Evolutionary conservation across 2,329 filamentous ascomycete genomes (phyloP).

Genomic region (Boeremia lycopersici): DNA sequence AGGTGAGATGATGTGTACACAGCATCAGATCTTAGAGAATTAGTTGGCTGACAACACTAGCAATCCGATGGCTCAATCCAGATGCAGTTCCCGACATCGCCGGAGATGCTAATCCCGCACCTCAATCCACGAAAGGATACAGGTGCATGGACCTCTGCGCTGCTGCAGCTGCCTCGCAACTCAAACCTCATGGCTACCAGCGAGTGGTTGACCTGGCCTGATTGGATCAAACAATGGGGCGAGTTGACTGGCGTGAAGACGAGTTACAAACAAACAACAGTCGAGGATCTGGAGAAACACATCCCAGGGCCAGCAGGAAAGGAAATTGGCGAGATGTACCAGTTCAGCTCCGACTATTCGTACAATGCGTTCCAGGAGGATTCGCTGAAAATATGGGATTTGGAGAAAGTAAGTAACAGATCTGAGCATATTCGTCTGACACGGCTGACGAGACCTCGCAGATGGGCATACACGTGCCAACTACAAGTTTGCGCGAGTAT

Average conservation of each 20-base stretch:
- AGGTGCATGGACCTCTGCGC: constrained; percentile 24
- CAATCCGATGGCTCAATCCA: constrained; percentile 20
- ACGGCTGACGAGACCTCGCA: constrained; percentile 1
- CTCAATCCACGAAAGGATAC: constrained; percentile 24
- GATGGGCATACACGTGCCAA: constrained; percentile 20
- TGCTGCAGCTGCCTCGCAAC: constrained; percentile 25
- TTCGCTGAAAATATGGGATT: constrained; percentile 18
- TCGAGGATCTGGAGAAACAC: constrained; percentile 23
- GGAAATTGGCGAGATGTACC: constrained; percentile 38
- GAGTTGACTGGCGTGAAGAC: constrained; percentile 24
- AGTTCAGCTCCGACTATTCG: constrained; percentile 38
- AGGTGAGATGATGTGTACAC: constrained; percentile 10
- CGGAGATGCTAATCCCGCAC: constrained; percentile 20
- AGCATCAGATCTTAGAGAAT: background rate
- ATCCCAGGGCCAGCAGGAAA: constrained; percentile 29
- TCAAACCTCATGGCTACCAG: constrained; percentile 34
- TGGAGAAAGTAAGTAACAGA: constrained; percentile 14
- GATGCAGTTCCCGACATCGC: constrained; percentile 23
- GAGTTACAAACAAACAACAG: constrained; percentile 24
- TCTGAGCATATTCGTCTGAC: background rate
- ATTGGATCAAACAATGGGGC: constrained; percentile 32
- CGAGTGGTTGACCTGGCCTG: constrained; percentile 24
- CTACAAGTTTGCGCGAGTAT: constrained; percentile 16
- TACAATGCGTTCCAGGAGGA: constrained; percentile 39
- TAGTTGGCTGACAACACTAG: constrained; percentile 2